Evolutionary conservation across 2,329 filamentous ascomycete species (phyloP), one percentile per base, ranked within the genome.

Genomic region (Elsinoe arachidis): DNA sequence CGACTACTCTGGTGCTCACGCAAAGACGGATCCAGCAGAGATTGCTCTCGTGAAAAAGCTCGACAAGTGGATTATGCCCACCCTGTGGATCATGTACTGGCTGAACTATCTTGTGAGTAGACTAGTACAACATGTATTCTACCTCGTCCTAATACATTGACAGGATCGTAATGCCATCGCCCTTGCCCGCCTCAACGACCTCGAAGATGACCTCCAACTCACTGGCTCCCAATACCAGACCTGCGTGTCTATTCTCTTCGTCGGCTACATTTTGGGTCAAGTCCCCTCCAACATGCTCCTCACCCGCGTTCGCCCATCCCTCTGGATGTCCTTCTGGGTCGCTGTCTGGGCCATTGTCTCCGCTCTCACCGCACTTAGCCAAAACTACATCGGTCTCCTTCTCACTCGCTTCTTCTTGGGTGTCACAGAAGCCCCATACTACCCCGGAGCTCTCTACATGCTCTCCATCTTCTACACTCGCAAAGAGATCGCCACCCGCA

Each of bases 321-420:
- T 71, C 2, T 77, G 75, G 65, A 73, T 76, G 67, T 69, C 69
- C 11, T 61, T 65, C 0, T 73, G 72, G 64, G 75, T 75, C 71
- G 51, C 74, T 2, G 59, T 74, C 14, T 76, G 74, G 74, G 63
- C 61, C n/a, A 53, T 63, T 17, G 63, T 66, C 41, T 64, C 63
- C 5, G 61, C 37, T 15, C 51, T 64, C 33, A 65, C 63, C 19
- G 63, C 62, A 5, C 56, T 65, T 15, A 60, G 61, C 10, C 61
- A 57, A 12, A 61, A 64, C 60, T 66, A 64, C 37, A 63, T 44
- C 2, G 64, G 64, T 14, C 58, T 67, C 5, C 58, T 67, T 2
- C 57, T 64, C 12, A 63, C 83, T 39, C 73, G 84, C 56, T 72
- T 81, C 0, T 55, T 87, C 4, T 73, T 86, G 9, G 85, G 84